These are phyloP conservation scores for Saccharomycopsis schoenii DNA, from an alignment of 805 yeast species.

Conservation along the genomic window DNA sequence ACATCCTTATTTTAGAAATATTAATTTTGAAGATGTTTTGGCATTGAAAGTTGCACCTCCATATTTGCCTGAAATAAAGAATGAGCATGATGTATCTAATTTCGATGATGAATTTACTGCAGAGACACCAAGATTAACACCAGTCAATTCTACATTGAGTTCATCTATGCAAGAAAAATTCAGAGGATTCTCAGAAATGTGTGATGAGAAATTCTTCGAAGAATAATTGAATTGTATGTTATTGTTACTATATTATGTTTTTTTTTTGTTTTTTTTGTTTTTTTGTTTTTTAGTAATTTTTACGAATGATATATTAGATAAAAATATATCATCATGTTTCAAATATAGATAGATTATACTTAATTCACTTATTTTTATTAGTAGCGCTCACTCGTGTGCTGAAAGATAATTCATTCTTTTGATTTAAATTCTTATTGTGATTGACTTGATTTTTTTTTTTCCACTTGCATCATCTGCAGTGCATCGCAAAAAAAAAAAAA, in stretches of 20 bases:
- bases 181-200: constrained; percentile 89
- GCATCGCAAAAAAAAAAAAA: neutral
- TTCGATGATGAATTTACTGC: constrained; percentile 93
- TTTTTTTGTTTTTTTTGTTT: neutral
- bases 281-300: neutral
- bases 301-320: neutral
- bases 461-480: neutral
- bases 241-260: neutral
- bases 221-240: neutral
- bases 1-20: constrained; percentile 86
- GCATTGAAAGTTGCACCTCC: constrained; percentile 73
- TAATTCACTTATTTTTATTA: neutral
- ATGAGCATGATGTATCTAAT: constrained; percentile 85
- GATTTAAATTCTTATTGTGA: neutral
- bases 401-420: too few species aligned
- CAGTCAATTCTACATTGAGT: constrained; percentile 80
- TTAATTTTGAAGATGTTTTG: constrained; percentile 80
- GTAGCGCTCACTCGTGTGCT: too few species aligned
- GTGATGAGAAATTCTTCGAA: constrained; percentile 35
- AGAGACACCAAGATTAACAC: constrained; percentile 90
- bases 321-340: neutral
- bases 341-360: neutral
- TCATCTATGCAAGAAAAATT: constrained; percentile 91
- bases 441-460: neutral
- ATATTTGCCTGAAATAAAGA: constrained; percentile 74